Base-by-base conservation (phyloP, 2,329 filamentous ascomycete genomes). In the Polytolypa hystricis region DNA sequence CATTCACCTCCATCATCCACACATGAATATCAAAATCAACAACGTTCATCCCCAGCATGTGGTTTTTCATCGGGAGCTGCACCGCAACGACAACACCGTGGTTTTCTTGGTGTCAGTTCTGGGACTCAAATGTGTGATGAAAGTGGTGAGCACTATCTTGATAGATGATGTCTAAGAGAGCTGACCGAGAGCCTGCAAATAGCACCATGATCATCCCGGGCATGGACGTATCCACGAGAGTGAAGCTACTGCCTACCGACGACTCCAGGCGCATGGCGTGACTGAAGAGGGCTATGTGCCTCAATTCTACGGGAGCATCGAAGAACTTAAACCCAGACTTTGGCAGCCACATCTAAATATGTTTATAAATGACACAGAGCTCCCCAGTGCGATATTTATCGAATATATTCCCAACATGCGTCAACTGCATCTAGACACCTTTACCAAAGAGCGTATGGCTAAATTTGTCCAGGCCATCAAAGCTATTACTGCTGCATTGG, bases 331-430 rank as follows among this genome's bases (percentile, higher is more conserved):
- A 11, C 40, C 36, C 5, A 28, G 16, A 15, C 32, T 29, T 4
- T 36, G 27, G 9, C 36, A 16, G 14, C 36, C 36, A 17, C 36
- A 42, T 33, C 33, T 36, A 5, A 7, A 36, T 8, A 17, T 21
- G 8, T 39, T 35, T 39, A 11, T 40, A n/a, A 14, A 29, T 15
- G 38, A 40, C 14, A 20, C 11, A 10, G 11, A 29, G 9, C 27
- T 28, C 11, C 37, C 32, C 17, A 35, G 27, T 23, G 37, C 37
- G 3, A 25, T 39, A 16, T 35, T 39, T 15, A 11, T 39, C 7
- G 37, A 39, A 26, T 35, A 39, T 29, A 39, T 39, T 20, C 32
- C 37, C 8, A 30, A 30, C 5, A 25, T 39, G 16, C 17, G 26
- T 14, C 23, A 17, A 20, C 14, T 39, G 4, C 3, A 18, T 15